Evolutionary conservation across 192 early-diverging fungal species (phyloP).

Genomic region (Linnemannia elongata): DNA sequence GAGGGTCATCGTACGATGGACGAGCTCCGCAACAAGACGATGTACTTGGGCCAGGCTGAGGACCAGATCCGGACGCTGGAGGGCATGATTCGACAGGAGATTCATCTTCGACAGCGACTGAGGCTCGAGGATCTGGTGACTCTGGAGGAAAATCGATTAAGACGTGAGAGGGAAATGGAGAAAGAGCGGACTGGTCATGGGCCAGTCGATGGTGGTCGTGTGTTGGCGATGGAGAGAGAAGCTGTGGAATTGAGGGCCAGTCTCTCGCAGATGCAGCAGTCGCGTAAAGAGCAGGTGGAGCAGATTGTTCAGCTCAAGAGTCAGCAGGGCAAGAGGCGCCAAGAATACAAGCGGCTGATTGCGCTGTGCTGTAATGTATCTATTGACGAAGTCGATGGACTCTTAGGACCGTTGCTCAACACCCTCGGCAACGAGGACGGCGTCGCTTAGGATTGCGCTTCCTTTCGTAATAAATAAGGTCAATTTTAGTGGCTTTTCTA

Average conservation of each 20-base stretch:
- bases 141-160: conserved; percentile 40
- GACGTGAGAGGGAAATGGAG: conserved; percentile 18
- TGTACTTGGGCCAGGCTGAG: conserved; percentile 37
- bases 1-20: conserved; percentile 48
- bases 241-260: conserved; percentile 25
- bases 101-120: conserved; percentile 53
- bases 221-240: conserved; percentile 41
- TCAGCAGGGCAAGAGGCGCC: conserved; percentile 59
- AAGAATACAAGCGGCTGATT: conserved; percentile 78
- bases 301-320: conserved; percentile 61
- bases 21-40: conserved; percentile 34
- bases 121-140: conserved; percentile 35
- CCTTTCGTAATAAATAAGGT: neutral
- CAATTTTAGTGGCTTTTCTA: conserved; percentile 1
- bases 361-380: conserved; percentile 74
- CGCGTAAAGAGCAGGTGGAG: conserved; percentile 48
- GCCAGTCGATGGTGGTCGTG: neutral
- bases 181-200: conserved; percentile 1
- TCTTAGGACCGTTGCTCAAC: conserved; percentile 69
- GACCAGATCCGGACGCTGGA: conserved; percentile 40
- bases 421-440: conserved; percentile 73
- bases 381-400: conserved; percentile 71
- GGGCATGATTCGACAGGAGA: conserved; percentile 39
- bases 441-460: neutral
- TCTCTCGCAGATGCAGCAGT: conserved; percentile 32